phyloP scores from a whole-genome alignment of 2,329 filamentous ascomycete species.

The Claviceps africana region DNA sequence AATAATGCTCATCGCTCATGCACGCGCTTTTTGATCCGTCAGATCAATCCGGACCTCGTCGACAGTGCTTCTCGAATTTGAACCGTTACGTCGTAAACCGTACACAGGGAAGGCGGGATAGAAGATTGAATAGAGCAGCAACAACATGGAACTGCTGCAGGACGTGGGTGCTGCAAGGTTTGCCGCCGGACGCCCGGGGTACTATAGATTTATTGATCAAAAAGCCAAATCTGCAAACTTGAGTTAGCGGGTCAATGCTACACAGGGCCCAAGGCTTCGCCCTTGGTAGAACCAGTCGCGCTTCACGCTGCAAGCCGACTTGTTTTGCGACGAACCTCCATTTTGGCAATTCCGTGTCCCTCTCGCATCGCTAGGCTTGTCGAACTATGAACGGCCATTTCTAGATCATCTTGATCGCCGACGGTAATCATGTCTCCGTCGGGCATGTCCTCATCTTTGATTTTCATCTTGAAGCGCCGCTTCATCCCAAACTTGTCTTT shows the following conservation, averaged over 20 bases:
- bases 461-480: slow-evolving; percentile 75
- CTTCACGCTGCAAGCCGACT: background rate
- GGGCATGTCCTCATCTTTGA: slow-evolving; percentile 62
- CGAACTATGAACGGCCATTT: slow-evolving; percentile 65
- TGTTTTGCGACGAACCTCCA: slow-evolving; percentile 57
- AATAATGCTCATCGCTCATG: background rate
- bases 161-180: background rate
- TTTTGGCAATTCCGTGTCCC: slow-evolving; percentile 71
- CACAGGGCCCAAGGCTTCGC: background rate
- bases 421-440: slow-evolving; percentile 91
- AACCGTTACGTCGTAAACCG: slow-evolving; percentile 10
- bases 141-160: background rate
- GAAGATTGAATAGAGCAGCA: too few relatives aligned
- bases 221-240: slow-evolving; percentile 33
- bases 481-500: slow-evolving; percentile 74
- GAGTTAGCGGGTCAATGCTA: slow-evolving; percentile 12
- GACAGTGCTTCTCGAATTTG: background rate
- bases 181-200: slow-evolving; percentile 9
- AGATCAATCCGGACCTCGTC: background rate
- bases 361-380: slow-evolving; percentile 58
- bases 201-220: slow-evolving; percentile 23
- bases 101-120: background rate
- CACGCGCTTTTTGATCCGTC: background rate
- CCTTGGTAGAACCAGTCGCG: background rate
- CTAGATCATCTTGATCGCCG: slow-evolving; percentile 89